A percentile compares a stretch with the other conserved stretches of the same genome.
These are phyloP conservation scores for Sclerotinia borealis DNA, from an alignment of 2,329 filamentous ascomycete genomes.

Conservation along the genomic window DNA sequence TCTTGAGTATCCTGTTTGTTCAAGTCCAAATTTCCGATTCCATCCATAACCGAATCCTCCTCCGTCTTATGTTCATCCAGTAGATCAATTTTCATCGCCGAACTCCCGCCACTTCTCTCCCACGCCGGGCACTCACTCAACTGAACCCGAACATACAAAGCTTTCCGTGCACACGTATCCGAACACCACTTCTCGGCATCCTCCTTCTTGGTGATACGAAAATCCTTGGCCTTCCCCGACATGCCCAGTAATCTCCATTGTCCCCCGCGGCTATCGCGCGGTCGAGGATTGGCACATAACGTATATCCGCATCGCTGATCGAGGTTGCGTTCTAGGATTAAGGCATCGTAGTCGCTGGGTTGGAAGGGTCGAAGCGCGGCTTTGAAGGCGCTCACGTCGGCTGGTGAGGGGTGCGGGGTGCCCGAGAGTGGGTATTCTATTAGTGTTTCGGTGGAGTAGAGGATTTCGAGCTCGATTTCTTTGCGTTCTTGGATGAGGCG, in stretches of 20 bases:
- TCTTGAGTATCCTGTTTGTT: constrained; percentile 38
- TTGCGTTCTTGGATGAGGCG: constrained; percentile 76
- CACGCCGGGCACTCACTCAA: constrained; percentile 79
- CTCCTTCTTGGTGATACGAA: constrained; percentile 62
- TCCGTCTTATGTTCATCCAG: constrained; percentile 58
- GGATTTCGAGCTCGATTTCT: constrained; percentile 66
- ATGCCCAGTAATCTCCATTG: constrained; percentile 61
- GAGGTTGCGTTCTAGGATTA: constrained; percentile 84
- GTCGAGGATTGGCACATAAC: constrained; percentile 64
- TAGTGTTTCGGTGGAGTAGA: constrained; percentile 62
- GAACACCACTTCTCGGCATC: constrained; percentile 86
- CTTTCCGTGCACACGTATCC: constrained; percentile 67
- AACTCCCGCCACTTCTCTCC: constrained; percentile 51
- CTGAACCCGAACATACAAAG: constrained; percentile 83
- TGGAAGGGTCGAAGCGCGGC: constrained; percentile 67
- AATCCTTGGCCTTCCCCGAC: constrained; percentile 46
- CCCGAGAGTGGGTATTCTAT: constrained; percentile 31
- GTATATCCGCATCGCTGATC: constrained; percentile 77
- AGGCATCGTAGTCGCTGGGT: constrained; percentile 80
- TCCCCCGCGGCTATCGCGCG: constrained; percentile 48
- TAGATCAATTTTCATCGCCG: constrained; percentile 46
- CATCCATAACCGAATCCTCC: constrained; percentile 27
- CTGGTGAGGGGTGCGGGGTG: constrained; percentile 44
- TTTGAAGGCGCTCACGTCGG: constrained; percentile 62
- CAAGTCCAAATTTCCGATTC: constrained; percentile 37